Conservation (phyloP, 1,139 yeast species). For the Arxiozyma heterogenica region DNA sequence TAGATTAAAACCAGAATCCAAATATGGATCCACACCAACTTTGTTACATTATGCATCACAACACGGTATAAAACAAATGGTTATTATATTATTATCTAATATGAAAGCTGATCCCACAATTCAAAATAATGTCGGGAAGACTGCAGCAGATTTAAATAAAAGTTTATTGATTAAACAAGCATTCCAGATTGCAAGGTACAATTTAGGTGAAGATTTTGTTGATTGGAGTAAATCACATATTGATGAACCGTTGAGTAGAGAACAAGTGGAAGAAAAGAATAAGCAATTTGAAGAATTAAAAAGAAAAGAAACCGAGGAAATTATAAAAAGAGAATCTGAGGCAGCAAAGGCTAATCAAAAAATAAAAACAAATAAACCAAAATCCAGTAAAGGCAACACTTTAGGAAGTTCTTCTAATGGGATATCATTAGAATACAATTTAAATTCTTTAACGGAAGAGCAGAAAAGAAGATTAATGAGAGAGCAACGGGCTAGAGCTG, state of each 20-base stretch:
- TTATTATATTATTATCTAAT: slow-evolving; percentile 52
- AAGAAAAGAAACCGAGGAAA: slow-evolving; percentile 24
- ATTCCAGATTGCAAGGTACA: slow-evolving; percentile 61
- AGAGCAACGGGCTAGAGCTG: slow-evolving; percentile 93
- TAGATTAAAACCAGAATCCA: slow-evolving; percentile 44
- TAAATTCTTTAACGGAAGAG: slow-evolving; percentile 45
- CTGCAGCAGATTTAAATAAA: slow-evolving; percentile 52
- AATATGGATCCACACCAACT: slow-evolving; percentile 56
- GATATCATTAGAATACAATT: slow-evolving; percentile 22
- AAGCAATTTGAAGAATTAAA: slow-evolving; percentile 38
- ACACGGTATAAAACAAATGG: slow-evolving; percentile 58
- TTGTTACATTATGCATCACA: slow-evolving; percentile 71
- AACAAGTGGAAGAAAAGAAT: slow-evolving; percentile 43
- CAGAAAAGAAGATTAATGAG: slow-evolving; percentile 75
- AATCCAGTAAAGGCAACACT: slow-evolving; percentile 27
- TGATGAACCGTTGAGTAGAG: slow-evolving; percentile 55
- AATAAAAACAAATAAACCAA: slow-evolving; percentile 15
- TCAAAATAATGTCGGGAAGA: slow-evolving; percentile 45
- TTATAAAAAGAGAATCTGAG: slow-evolving; percentile 30
- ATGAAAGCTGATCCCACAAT: slow-evolving; percentile 65
- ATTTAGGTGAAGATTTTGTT: slow-evolving; percentile 58
- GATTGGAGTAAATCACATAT: slow-evolving; percentile 67
- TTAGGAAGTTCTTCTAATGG: slow-evolving; percentile 14
- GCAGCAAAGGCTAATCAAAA: slow-evolving; percentile 25
- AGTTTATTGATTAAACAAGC: slow-evolving; percentile 40